Base-by-base conservation (phyloP, 495 filamentous ascomycete genomes). In the Lindgomyces ingoldianus region DNA sequence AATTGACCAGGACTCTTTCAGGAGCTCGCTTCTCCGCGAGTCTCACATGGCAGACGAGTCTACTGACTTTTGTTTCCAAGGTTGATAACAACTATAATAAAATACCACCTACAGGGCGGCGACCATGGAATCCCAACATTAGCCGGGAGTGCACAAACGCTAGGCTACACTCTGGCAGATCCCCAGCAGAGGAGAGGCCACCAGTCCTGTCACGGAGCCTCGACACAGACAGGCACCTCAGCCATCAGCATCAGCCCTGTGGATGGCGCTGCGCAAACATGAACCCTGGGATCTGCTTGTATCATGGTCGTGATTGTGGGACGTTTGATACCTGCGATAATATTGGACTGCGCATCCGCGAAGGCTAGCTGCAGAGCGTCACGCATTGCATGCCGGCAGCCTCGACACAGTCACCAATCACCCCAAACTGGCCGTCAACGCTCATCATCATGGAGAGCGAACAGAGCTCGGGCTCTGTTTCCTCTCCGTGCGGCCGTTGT, bases 241-340 rank as follows among this genome's bases (percentile, higher is more conserved):
- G 11, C n/a, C 52, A 19, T 22, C n/a, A n/a, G 39, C 33, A 47
- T 68, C 65, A 68, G 65, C 65, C 65, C 65, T 68, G 65, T 60
- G 59, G 60, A 22, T 6, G n/a, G 36, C 21, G 42, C 24, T 55
- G 44, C 2, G 25, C 51, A 29, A 26, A 2, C 57, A 2, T 41
- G 39, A 6, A 11, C 29, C 19, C 18, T 41, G 33, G 29, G 9
- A 55, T 24, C 29, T 29, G 16, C 33, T 24, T 30, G 51, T 55
- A 24, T 29, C 14, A 41, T 18, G 30, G 29, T 19, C 33, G 33
- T 55, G 30, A 41, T 41, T 55, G 51, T 12, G 18, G 16, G 24
- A 55, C 53, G 33, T 41, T 33, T 4, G 4, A 16, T 22, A n/a
- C 33, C 46, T 54, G 50, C 50, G 41, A 56, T 26, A 63, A 56